These are phyloP conservation scores for Aspergillus fumigatiaffinis DNA, from an alignment of 2,329 filamentous ascomycete species.

Conservation along the genomic window DNA sequence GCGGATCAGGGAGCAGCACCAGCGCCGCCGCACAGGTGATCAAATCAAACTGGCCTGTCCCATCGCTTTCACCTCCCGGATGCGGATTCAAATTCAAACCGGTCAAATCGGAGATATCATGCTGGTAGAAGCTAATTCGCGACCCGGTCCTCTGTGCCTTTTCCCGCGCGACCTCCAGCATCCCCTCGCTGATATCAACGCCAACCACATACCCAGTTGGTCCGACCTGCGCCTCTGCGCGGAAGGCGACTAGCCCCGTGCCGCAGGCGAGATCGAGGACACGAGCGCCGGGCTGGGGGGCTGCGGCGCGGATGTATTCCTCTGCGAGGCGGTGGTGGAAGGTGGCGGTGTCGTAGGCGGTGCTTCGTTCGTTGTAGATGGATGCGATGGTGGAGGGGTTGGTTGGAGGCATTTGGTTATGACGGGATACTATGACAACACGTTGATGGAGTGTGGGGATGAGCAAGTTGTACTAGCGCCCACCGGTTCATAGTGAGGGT, in stretches of 20 bases:
- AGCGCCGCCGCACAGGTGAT: constrained; percentile 6
- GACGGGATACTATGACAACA: no score
- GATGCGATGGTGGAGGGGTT: background rate
- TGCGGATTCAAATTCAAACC: background rate
- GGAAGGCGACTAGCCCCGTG: constrained; percentile 2
- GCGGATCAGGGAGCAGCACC: constrained; percentile 2
- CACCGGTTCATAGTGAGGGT: no score
- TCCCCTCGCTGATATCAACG: constrained; percentile 3
- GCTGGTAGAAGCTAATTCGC: background rate
- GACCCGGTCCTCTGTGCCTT: background rate
- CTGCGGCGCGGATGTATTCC: constrained; percentile 2
- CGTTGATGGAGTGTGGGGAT: no score
- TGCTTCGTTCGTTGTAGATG: constrained; percentile 6
- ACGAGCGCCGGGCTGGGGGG: background rate
- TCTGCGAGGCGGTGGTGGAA: constrained; percentile 3
- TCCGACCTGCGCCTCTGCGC: background rate
- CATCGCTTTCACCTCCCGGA: background rate
- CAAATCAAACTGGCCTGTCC: constrained; percentile 1
- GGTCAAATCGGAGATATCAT: constrained; percentile 2
- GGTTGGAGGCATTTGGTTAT: background rate
- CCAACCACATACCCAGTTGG: background rate
- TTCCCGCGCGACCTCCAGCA: constrained; percentile 2
- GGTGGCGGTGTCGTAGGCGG: background rate
- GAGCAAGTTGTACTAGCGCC: no score
- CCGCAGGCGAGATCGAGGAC: constrained; percentile 5